Evolutionary conservation across 176 grass and related monocot genomes (phyloP).

Genomic region (Oryza meyeriana): DNA sequence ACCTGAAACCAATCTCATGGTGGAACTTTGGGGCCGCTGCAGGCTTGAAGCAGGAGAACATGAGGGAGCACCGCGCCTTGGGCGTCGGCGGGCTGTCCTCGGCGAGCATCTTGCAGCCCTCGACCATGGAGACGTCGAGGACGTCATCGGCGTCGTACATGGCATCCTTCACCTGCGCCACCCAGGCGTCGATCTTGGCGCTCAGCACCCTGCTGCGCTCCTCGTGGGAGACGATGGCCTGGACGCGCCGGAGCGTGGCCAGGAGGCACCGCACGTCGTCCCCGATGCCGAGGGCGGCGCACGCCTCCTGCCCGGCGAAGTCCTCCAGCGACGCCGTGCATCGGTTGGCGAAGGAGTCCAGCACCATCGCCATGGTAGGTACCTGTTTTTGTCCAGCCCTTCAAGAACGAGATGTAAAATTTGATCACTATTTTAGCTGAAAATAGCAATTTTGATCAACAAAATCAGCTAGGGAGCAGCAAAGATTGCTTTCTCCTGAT

Average conservation of each 20-base stretch:
- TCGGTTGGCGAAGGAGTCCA: constrained; percentile 54
- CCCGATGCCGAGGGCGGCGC: constrained; percentile 43
- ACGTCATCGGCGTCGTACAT: constrained; percentile 72
- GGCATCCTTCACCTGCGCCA: constrained; percentile 58
- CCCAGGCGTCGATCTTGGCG: constrained; percentile 35
- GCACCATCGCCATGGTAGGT: constrained; percentile 62
- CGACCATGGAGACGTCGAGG: constrained; percentile 55
- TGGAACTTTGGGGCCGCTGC: constrained; percentile 21
- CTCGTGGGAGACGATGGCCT: constrained; percentile 41
- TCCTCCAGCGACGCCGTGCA: constrained; percentile 36
- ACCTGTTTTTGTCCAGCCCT: not conserved
- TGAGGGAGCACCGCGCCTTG: constrained; percentile 35
- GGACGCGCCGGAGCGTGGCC: constrained; percentile 42
- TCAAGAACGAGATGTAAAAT: not conserved
- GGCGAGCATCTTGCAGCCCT: constrained; percentile 50
- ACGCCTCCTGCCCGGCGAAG: constrained; percentile 42
- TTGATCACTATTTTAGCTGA: not conserved
- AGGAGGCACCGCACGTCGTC: constrained; percentile 51
- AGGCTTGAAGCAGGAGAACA: constrained; percentile 55
- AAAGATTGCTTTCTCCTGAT: not conserved
- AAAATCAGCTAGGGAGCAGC: not conserved
- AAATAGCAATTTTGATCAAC: not conserved
- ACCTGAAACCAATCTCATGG: constrained; percentile 56
- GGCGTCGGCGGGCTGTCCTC: constrained; percentile 33
- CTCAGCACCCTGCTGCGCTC: constrained; percentile 27